These are phyloP conservation scores for Arthrinium puccinioides DNA, from an alignment of 2,329 filamentous ascomycete genomes.

Conservation along the genomic window DNA sequence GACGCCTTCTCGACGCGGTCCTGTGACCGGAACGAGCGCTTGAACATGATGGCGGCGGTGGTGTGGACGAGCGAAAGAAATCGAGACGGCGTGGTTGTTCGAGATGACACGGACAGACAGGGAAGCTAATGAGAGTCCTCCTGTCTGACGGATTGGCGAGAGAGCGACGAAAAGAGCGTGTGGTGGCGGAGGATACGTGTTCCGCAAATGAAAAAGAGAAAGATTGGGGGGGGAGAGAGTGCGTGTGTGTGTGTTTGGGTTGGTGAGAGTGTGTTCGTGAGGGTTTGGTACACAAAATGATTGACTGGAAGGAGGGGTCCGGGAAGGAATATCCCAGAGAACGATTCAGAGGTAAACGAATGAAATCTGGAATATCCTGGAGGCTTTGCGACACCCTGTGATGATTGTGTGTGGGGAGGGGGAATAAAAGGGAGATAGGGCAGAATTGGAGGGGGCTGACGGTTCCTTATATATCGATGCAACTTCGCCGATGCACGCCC, in stretches of 20 bases:
- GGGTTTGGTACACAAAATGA: constrained; percentile 35
- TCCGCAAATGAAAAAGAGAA: constrained; percentile 12
- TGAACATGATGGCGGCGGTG: constrained; percentile 65
- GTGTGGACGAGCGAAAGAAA: constrained; percentile 19
- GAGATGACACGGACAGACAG: constrained; percentile 19
- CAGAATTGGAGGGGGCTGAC: constrained; percentile 26
- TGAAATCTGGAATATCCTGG: constrained; percentile 44
- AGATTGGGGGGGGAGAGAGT: constrained; percentile 19
- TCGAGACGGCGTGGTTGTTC: constrained; percentile 21
- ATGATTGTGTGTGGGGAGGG: constrained; percentile 46
- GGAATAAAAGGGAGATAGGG: constrained; percentile 36
- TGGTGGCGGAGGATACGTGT: no score
- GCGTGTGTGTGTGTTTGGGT: constrained; percentile 28
- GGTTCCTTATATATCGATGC: constrained; percentile 28
- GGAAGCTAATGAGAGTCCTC: no score
- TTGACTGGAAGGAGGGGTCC: constrained; percentile 45
- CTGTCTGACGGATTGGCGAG: no score
- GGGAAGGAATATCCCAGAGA: constrained; percentile 33
- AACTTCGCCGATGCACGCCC: not conserved
- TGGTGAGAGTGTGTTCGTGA: no score
- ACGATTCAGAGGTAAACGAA: constrained; percentile 31
- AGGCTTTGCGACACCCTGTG: constrained; percentile 51
- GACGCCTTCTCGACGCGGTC: constrained; percentile 84
- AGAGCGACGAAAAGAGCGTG: constrained; percentile 49
- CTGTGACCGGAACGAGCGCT: constrained; percentile 78